Conservation (phyloP, 495 filamentous ascomycete species). For the Barbatosphaeria neglecta region DNA sequence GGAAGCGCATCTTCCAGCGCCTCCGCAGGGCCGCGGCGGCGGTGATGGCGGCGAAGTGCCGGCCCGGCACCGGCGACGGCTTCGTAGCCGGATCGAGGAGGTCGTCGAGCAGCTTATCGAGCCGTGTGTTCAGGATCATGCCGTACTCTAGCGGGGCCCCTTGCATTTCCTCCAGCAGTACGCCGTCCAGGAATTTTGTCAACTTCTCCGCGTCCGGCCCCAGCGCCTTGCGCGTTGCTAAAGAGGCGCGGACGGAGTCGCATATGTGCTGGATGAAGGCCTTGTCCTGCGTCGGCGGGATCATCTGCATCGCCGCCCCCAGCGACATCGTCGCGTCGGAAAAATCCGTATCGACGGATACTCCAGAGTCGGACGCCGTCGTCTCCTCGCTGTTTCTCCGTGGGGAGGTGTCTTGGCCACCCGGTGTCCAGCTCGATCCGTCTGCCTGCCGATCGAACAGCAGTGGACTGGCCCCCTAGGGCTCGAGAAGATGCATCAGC, state of each 20-base stretch:
- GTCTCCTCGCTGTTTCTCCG: not conserved
- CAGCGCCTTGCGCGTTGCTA: conserved; percentile 7
- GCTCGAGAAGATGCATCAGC: not conserved
- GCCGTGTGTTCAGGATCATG: conserved; percentile 24
- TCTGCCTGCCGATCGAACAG: not conserved
- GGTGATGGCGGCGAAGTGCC: conserved; percentile 8
- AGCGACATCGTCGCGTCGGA: not conserved
- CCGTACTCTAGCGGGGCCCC: conserved; percentile 11
- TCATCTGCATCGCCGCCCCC: not conserved
- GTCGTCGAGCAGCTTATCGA: conserved; percentile 30
- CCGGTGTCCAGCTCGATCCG: not conserved
- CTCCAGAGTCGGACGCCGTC: not conserved
- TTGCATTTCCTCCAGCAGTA: conserved; percentile 18
- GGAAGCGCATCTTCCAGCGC: conserved; percentile 25
- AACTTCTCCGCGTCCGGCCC: conserved; percentile 13
- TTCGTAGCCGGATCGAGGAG: conserved; percentile 13
- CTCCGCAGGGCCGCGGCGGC: conserved; percentile 21
- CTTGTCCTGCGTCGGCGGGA: not conserved
- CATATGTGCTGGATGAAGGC: conserved; percentile 16
- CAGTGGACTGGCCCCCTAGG: not conserved
- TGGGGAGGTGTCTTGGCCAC: not conserved
- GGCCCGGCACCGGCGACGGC: conserved; percentile 3
- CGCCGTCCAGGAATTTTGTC: conserved; percentile 19
- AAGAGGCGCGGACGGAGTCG: conserved; percentile 18
- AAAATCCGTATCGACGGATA: not conserved